phyloP scores from a whole-genome alignment of 2,329 filamentous ascomycete genomes.

The Trichoderma koningii region DNA sequence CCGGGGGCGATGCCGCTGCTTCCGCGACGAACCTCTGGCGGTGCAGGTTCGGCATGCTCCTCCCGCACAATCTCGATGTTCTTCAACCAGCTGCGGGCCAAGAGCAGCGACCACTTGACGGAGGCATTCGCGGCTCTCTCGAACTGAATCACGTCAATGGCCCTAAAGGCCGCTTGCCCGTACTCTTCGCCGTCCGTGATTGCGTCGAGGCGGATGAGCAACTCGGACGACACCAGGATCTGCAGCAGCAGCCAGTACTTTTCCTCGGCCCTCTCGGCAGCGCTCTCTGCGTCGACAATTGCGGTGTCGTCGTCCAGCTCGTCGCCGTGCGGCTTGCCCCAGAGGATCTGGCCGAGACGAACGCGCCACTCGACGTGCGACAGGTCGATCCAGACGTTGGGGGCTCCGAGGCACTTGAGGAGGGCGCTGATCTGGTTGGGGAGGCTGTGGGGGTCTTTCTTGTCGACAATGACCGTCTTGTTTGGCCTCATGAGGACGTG shows the following conservation, averaged over 20 bases:
- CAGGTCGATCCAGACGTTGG: conserved; percentile 74
- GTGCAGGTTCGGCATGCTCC: conserved; percentile 34
- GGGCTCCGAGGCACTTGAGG: conserved; percentile 63
- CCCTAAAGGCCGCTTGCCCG: conserved; percentile 53
- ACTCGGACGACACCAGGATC: conserved; percentile 64
- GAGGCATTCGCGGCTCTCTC: conserved; percentile 62
- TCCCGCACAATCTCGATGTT: conserved; percentile 62
- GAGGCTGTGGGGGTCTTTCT: conserved; percentile 61
- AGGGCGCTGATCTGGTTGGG: conserved; percentile 70
- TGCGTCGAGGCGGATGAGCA: conserved; percentile 65
- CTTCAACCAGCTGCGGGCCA: conserved; percentile 68
- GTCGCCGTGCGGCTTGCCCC: conserved; percentile 58
- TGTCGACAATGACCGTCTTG: conserved; percentile 54
- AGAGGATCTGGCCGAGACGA: conserved; percentile 70
- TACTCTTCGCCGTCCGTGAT: conserved; percentile 63
- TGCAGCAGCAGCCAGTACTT: conserved; percentile 69
- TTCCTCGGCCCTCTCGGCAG: conserved; percentile 59
- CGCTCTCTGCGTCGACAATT: conserved; percentile 51
- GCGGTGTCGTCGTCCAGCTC: conserved; percentile 56
- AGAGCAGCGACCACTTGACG: conserved; percentile 67
- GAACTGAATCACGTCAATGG: conserved; percentile 61
- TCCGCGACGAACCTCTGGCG: conserved; percentile 30
- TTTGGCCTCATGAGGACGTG: conserved; percentile 60
- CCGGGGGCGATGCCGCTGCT: conserved; percentile 33
- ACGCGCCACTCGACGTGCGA: conserved; percentile 75